Base-by-base conservation (phyloP, 2,329 filamentous ascomycete species). In the Trichoderma koningiopsis region DNA sequence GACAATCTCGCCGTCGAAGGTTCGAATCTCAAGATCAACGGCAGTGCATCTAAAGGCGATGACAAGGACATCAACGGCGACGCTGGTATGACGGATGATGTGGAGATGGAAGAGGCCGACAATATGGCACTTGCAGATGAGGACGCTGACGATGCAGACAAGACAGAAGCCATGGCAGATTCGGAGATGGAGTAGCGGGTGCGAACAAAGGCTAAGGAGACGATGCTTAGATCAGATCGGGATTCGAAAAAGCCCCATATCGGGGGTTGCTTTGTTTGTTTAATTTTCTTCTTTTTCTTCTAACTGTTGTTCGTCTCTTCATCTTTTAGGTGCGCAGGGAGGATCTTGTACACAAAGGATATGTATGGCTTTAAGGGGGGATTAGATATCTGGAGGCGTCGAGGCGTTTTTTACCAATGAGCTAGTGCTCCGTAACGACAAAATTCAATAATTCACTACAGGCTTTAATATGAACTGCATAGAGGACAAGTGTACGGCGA, bases 291-390 rank as follows among this genome's bases (percentile, higher is more conserved):
- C 13, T 24, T 4, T n/a, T 80, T 88, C 69, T 87, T 68, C 86
- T 11, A 11, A 88, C 35, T 83, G 19, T 19, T 43, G 1, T 49
- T 4, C 5, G 7, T 49, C 22, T 49, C 11, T 24, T 49, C 80
- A 87, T 70, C 19, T 43, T 86, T 87, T 68, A 86, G 88, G 35
- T 83, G 83, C 61, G 43, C 22, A 76, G 87, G 16, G 85, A 86
- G 56, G 79, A 5, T 52, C 29, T 82, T 80, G 64, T 81, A 83
- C 59, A 77, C 79, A 72, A 79, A 77, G 29, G 75, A 73, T 43
- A 71, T 77, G 52, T 43, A 71, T 77, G 52, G 72, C 29, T 56
- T 74, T 7, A 82, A 75, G 3, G 83, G 83, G 60, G 82, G 78
- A 4, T 82, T 82, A 43, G 80, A 81, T 27, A 83, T 66, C 56